phyloP scores from a whole-genome alignment of 306 rosid species.

The Fragaria nilgerrensis region DNA sequence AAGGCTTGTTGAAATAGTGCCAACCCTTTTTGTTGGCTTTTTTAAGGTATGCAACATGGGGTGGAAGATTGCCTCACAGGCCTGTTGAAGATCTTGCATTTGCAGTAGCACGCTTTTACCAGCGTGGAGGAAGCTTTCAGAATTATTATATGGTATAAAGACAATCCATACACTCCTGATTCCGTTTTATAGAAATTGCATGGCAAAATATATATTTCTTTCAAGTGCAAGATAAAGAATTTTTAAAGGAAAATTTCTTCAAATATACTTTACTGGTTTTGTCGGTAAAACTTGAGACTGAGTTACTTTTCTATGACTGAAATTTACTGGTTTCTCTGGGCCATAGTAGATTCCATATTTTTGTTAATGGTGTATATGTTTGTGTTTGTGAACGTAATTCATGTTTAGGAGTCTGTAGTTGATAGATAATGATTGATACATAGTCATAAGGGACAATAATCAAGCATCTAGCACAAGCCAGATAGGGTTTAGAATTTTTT shows the following conservation, averaged over 20 bases:
- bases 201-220: neutral
- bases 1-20: constrained; percentile 7
- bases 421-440: neutral
- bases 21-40: constrained; percentile 28
- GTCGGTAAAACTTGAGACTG: neutral
- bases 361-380: neutral
- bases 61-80: constrained; percentile 85
- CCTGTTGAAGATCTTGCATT: constrained; percentile 97
- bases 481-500: neutral
- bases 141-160: constrained; percentile 87
- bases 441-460: neutral
- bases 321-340: neutral
- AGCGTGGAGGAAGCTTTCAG: constrained; percentile 96
- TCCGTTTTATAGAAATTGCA: constrained; percentile 6
- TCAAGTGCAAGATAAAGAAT: neutral
- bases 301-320: neutral
- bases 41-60: constrained; percentile 86
- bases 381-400: neutral
- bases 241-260: neutral
- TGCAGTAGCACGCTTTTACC: constrained; percentile 93
- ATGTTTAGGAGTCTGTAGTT: neutral
- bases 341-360: constrained; percentile 1
- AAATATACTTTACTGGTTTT: neutral
- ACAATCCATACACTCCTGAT: constrained; percentile 13
- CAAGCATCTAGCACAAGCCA: neutral